phyloP scores from a whole-genome alignment of 2,329 filamentous ascomycete species.

The Epichloe scottii region DNA sequence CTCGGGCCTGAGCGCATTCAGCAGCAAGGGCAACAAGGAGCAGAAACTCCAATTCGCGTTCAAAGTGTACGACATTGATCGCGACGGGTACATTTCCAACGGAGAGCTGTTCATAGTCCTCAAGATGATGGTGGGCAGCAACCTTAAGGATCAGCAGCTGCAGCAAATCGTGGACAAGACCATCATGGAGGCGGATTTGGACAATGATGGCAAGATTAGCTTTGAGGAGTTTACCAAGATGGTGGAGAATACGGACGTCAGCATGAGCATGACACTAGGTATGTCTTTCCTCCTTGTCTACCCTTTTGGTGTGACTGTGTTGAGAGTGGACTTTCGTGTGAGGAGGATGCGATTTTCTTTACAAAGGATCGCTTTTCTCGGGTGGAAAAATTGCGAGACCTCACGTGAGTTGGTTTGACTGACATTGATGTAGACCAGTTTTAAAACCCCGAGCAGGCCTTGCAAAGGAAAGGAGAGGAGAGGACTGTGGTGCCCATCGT shows the following conservation, averaged over 20 bases:
- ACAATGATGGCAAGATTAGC: conserved; percentile 94
- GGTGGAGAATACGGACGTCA: conserved; percentile 86
- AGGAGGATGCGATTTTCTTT: not conserved
- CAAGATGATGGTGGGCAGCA: conserved; percentile 99
- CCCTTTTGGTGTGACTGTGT: too few relatives aligned
- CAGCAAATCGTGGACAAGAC: conserved; percentile 99
- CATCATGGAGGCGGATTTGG: conserved; percentile 97
- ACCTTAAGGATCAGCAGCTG: conserved; percentile 95
- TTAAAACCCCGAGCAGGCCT: not conserved
- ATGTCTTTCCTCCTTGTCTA: conserved; percentile 15
- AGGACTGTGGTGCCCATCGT: not conserved
- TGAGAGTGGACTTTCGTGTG: too few relatives aligned
- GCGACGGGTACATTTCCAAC: conserved; percentile 97
- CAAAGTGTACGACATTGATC: conserved; percentile 99
- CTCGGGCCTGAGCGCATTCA: conserved; percentile 86
- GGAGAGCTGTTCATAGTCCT: conserved; percentile 97
- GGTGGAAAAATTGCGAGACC: too few relatives aligned
- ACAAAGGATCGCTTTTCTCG: not conserved
- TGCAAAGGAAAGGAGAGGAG: not conserved
- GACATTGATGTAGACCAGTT: not conserved
- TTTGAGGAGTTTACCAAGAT: conserved; percentile 99
- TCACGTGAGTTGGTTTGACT: not conserved
- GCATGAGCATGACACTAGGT: conserved; percentile 65
- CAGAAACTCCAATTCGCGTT: conserved; percentile 97
- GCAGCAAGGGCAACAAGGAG: conserved; percentile 96